Evolutionary conservation across 768 basidiomycete species (phyloP).

Genomic region (Suillus hirtellus): DNA sequence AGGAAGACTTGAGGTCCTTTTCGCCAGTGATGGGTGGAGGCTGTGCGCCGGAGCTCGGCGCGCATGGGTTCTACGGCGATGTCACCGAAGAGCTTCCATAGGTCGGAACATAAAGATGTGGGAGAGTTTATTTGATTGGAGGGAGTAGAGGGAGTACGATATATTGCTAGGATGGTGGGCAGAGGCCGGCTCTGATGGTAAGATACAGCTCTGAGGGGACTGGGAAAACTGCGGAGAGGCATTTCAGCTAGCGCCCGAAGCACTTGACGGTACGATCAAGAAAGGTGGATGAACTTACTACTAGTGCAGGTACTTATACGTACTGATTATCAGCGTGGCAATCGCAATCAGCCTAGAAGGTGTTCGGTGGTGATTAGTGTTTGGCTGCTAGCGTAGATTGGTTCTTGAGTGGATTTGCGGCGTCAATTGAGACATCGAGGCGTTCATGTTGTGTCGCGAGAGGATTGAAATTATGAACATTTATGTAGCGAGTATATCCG

Average conservation of each 20-base stretch:
- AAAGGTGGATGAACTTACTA: background rate
- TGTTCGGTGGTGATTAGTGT: background rate
- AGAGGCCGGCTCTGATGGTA: conserved; percentile 38
- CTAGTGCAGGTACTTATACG: background rate
- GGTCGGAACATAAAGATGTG: conserved; percentile 54
- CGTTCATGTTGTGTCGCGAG: too few relatives aligned
- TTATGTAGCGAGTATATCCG: too few relatives aligned
- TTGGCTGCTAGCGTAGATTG: too few relatives aligned
- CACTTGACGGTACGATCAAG: background rate
- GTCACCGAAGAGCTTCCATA: conserved; percentile 55
- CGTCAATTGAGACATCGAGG: too few relatives aligned
- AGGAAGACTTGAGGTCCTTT: too few relatives aligned
- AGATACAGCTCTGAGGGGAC: conserved; percentile 36
- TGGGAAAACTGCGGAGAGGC: background rate
- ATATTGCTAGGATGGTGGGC: conserved; percentile 47
- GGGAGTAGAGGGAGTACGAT: conserved; percentile 44
- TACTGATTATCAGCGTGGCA: background rate
- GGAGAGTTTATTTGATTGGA: conserved; percentile 47
- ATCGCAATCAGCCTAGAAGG: background rate
- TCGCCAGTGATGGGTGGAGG: conserved; percentile 35
- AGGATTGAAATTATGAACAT: too few relatives aligned
- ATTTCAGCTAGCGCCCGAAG: background rate
- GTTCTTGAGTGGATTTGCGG: too few relatives aligned
- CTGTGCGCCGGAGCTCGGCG: conserved; percentile 47
- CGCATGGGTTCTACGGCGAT: conserved; percentile 81